Evolutionary conservation across 345 rosid species (phyloP).

Genomic region (Pelargonium nanum): DNA sequence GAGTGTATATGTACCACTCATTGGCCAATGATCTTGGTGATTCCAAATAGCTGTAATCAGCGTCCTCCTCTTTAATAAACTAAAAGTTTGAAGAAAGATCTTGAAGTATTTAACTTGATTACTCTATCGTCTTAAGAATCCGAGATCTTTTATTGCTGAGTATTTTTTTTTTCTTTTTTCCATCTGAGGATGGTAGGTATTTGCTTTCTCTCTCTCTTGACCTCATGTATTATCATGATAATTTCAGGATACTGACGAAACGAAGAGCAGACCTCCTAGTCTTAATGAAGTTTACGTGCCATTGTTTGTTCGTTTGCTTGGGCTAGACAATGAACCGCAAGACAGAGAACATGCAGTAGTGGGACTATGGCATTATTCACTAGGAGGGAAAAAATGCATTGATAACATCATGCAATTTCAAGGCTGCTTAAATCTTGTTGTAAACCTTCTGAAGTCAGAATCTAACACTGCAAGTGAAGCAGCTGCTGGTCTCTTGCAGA

Average conservation of each 20-base stretch:
- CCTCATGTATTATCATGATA: conserved; percentile 14
- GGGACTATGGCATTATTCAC: conserved; percentile 70
- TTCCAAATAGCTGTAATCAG: no score
- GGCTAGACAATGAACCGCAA: conserved; percentile 68
- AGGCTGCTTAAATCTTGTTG: conserved; percentile 63
- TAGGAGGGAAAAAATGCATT: conserved; percentile 69
- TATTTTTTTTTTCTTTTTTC: not conserved
- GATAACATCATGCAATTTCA: conserved; percentile 67
- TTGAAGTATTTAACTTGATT: no score
- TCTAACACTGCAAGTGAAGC: conserved; percentile 54
- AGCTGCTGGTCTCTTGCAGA: conserved; percentile 75
- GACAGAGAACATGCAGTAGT: conserved; percentile 77
- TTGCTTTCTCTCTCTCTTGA: not conserved
- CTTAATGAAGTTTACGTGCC: conserved; percentile 51
- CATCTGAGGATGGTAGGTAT: not conserved
- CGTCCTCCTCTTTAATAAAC: no score
- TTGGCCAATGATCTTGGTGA: no score
- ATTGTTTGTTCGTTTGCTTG: conserved; percentile 82
- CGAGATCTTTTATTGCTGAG: not conserved
- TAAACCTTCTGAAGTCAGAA: conserved; percentile 66
- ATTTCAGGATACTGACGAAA: conserved; percentile 36
- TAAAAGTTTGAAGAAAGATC: no score
- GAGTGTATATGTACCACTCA: no score
- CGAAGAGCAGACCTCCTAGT: conserved; percentile 29
- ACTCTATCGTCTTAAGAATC: not conserved